Evolutionary conservation across 2,329 filamentous ascomycete genomes (phyloP).

Genomic region (Scedosporium minutisporum): DNA sequence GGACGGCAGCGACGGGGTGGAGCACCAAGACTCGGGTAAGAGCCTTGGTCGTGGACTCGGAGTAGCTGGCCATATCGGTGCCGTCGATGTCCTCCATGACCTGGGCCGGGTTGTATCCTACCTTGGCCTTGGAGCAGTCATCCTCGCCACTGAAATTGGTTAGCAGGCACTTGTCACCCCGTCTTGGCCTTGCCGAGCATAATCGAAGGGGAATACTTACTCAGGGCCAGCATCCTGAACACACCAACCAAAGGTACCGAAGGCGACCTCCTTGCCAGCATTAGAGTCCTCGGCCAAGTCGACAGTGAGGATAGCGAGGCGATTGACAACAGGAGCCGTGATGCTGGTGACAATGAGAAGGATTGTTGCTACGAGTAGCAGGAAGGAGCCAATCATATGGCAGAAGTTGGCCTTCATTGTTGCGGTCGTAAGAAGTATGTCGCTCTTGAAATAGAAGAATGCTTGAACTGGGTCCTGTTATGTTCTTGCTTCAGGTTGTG

Average conservation of each 20-base stretch:
- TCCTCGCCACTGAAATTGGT: conserved; percentile 24
- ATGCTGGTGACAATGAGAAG: conserved; percentile 50
- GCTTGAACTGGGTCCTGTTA: neutral
- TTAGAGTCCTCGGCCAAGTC: conserved; percentile 27
- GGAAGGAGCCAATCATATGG: conserved; percentile 43
- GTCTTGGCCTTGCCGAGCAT: neutral
- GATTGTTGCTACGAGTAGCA: conserved; percentile 44
- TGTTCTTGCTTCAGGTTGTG: neutral
- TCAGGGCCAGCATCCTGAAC: conserved; percentile 15
- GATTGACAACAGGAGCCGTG: conserved; percentile 47
- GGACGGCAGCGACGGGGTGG: conserved; percentile 48
- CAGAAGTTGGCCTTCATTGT: conserved; percentile 24
- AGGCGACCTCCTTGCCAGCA: conserved; percentile 30
- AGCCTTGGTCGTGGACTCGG: conserved; percentile 32
- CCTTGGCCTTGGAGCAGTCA: conserved; percentile 33
- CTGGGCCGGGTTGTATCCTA: conserved; percentile 47
- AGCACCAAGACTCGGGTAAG: conserved; percentile 52
- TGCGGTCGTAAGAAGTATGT: neutral
- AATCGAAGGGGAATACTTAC: conserved; percentile 13
- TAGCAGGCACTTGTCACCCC: neutral
- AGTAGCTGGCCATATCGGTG: conserved; percentile 30
- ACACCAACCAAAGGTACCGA: conserved; percentile 55
- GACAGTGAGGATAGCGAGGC: conserved; percentile 44
- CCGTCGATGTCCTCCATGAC: conserved; percentile 29
- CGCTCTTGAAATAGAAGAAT: neutral